Percentiles rank a stretch among this genome's conserved stretches.
Conservation (phyloP, 768 basidiomycete species). For the Termitomyces sp. region DNA sequence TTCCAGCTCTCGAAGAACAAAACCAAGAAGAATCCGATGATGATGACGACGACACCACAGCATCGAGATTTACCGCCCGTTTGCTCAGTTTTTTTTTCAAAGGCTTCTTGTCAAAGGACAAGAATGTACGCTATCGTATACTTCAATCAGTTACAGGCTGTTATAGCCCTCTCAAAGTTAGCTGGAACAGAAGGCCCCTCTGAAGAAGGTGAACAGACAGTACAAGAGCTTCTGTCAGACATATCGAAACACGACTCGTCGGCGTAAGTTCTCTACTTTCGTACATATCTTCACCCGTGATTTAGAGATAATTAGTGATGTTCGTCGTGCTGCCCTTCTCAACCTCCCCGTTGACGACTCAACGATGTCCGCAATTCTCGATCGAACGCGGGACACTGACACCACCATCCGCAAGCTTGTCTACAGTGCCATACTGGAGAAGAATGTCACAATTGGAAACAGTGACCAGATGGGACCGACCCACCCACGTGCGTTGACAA, state of each 20-base stretch:
- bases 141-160: conserved; percentile 75
- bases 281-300: neutral
- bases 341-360: conserved; percentile 57
- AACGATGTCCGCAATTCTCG: conserved; percentile 66
- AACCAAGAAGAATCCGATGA: conserved; percentile 37
- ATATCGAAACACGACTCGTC: conserved; percentile 70
- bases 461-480: conserved; percentile 42
- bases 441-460: conserved; percentile 27
- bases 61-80: conserved; percentile 62
- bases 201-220: conserved; percentile 45
- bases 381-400: conserved; percentile 80
- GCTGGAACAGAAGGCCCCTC: conserved; percentile 63
- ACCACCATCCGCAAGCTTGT: conserved; percentile 68
- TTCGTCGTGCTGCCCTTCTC: conserved; percentile 74
- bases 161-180: conserved; percentile 75
- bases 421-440: conserved; percentile 56
- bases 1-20: conserved; percentile 36
- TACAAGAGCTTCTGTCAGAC: conserved; percentile 62
- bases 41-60: conserved; percentile 60
- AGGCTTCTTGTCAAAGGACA: conserved; percentile 86
- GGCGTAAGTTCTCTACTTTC: conserved; percentile 46
- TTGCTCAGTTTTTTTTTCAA: conserved; percentile 66
- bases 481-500: conserved; percentile 63
- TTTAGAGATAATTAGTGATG: conserved; percentile 53
- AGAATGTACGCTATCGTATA: conserved; percentile 77